Percentiles rank a stretch among this genome's conserved stretches.
phyloP scores from a whole-genome alignment of 345 rosid genomes.

The Eucalyptus cloeziana region DNA sequence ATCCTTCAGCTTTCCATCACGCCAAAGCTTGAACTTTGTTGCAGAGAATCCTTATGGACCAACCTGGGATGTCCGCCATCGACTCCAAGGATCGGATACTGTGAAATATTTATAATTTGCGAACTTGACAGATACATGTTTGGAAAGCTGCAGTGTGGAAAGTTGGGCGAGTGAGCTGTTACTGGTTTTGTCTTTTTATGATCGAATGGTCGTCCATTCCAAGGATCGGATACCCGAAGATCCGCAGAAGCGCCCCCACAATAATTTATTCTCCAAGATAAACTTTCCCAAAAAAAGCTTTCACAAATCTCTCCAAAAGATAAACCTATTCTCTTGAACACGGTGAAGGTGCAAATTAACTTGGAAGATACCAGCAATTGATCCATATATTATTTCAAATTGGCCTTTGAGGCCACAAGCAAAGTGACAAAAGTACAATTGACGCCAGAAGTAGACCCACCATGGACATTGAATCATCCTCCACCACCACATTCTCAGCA shows the following conservation, averaged over 20 bases:
- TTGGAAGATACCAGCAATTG: neutral
- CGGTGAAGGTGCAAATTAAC: neutral
- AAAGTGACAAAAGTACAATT: neutral
- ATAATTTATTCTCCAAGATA: neutral
- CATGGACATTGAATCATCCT: neutral
- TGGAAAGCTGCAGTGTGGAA: neutral
- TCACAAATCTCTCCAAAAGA: accelerated
- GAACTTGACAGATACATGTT: neutral
- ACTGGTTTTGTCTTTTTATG: neutral
- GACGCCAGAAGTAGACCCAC: neutral
- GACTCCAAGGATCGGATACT: neutral
- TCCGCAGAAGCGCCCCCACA: neutral
- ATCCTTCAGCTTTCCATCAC: neutral
- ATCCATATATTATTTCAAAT: neutral
- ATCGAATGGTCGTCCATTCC: neutral
- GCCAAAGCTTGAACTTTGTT: neutral
- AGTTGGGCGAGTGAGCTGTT: neutral
- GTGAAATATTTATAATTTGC: neutral
- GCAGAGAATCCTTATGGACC: neutral
- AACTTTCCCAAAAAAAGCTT: neutral
- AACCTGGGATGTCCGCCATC: neutral
- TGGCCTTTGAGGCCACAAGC: neutral
- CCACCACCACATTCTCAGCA: neutral
- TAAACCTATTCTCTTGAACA: neutral
- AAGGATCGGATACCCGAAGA: neutral